These are phyloP conservation scores for Ogataea minuta DNA, from an alignment of 805 yeast genomes.

Conservation along the genomic window DNA sequence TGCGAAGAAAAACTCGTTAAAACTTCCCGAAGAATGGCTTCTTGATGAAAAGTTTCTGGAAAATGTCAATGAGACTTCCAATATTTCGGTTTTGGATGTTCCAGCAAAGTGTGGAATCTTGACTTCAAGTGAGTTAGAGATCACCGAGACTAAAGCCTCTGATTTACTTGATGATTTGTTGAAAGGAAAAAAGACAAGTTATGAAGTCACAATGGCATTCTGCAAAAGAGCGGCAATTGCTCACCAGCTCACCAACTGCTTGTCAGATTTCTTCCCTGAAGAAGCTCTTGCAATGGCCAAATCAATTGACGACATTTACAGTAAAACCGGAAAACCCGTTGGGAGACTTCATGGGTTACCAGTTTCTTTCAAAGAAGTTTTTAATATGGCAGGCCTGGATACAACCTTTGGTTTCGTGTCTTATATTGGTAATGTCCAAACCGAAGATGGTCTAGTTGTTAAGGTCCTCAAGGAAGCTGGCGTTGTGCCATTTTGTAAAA, in stretches of 20 bases:
- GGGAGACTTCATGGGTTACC: constrained; percentile 72
- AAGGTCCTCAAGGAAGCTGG: constrained; percentile 42
- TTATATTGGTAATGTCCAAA: constrained; percentile 27
- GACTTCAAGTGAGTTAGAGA: constrained; percentile 36
- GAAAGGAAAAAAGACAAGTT: constrained; percentile 37
- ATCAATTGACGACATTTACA: constrained; percentile 49
- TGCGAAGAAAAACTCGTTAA: not conserved
- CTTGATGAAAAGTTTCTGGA: constrained; percentile 3
- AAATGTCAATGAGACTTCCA: not conserved
- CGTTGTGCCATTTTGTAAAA: constrained; percentile 55
- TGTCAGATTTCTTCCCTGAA: constrained; percentile 48
- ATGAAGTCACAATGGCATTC: constrained; percentile 50
- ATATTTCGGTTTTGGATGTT: not conserved
- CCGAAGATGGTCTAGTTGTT: constrained; percentile 41
- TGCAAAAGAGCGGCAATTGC: constrained; percentile 56
- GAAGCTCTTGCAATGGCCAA: constrained; percentile 58
- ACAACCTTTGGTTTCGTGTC: constrained; percentile 50
- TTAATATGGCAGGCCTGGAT: constrained; percentile 47
- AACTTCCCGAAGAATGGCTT: constrained; percentile 19
- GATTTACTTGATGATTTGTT: not conserved
- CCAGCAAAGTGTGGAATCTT: constrained; percentile 16
- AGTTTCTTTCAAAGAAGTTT: constrained; percentile 41
- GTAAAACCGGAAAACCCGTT: constrained; percentile 44
- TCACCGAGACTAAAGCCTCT: constrained; percentile 37
- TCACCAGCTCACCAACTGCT: constrained; percentile 48